These are phyloP conservation scores for Arctium minus DNA, from an alignment of 129 eudicot species.

Conservation along the genomic window DNA sequence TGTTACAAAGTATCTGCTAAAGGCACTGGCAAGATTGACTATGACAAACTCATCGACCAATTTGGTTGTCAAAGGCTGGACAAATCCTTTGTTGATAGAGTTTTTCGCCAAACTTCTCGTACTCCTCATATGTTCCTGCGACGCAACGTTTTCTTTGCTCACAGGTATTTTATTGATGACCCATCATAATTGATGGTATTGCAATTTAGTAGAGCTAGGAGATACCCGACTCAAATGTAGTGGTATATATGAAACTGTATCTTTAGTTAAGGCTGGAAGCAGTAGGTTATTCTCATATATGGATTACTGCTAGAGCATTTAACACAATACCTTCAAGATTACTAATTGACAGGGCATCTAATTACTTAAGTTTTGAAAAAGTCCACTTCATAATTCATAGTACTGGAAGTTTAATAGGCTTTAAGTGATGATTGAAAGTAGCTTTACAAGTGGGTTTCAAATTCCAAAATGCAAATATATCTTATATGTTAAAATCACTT, in stretches of 20 bases:
- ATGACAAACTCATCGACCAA: conserved; percentile 75
- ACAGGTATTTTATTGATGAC: conserved; percentile 36
- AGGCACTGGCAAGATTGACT: conserved; percentile 62
- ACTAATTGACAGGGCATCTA: background rate
- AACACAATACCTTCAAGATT: background rate
- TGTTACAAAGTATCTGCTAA: conserved; percentile 60
- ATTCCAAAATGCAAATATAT: background rate
- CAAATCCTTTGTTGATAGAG: conserved; percentile 55
- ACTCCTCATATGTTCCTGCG: conserved; percentile 87
- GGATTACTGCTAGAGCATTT: background rate
- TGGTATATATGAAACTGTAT: background rate
- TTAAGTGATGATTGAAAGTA: background rate
- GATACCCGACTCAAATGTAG: conserved; percentile 6
- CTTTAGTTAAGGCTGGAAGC: too few species aligned
- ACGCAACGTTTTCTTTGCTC: conserved; percentile 93
- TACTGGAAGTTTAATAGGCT: background rate
- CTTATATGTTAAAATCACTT: background rate
- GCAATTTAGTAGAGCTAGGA: background rate
- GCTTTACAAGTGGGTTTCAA: background rate
- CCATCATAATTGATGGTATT: background rate
- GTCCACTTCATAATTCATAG: background rate
- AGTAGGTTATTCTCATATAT: too few species aligned
- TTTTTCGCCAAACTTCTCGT: conserved; percentile 61
- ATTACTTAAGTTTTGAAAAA: background rate
- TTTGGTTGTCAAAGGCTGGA: conserved; percentile 92